Conservation (phyloP, 345 rosid species). For the Syzygium jambos region DNA sequence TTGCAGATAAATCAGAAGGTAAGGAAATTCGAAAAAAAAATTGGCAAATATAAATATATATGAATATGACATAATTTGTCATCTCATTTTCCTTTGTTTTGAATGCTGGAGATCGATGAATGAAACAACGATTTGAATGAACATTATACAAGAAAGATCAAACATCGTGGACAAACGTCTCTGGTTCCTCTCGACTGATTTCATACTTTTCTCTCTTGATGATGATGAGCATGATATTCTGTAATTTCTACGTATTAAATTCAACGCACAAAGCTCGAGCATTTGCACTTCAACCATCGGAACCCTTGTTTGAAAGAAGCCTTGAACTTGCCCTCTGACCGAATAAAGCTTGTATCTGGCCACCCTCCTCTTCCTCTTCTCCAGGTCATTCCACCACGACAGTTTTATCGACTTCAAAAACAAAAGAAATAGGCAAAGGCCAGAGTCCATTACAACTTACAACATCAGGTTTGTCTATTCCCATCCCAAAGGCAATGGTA, state of each 20-base stretch:
- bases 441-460: too few relatives aligned
- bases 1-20: too few relatives aligned
- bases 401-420: not conserved
- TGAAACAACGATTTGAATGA: rapidly evolving
- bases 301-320: not conserved
- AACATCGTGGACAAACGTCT: not conserved
- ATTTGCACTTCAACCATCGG: not conserved
- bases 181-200: not conserved
- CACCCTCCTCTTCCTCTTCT: conserved; percentile 29
- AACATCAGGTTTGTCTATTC: too few relatives aligned
- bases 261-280: not conserved
- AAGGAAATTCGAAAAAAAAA: too few relatives aligned
- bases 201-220: not conserved
- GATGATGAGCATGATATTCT: not conserved
- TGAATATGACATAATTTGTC: too few relatives aligned
- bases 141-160: rapidly evolving
- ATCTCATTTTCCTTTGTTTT: not conserved
- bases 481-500: too few relatives aligned
- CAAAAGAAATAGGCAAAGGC: too few relatives aligned
- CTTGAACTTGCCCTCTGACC: not conserved
- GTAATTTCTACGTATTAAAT: not conserved
- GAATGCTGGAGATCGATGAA: not conserved
- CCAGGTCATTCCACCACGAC: conserved; percentile 24
- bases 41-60: too few relatives aligned
- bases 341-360: not conserved